Evolutionary conservation across 108 stramenopile genomes (phyloP), one percentile per base, ranked within the genome.

Genomic region (Pseudonitzschia multiseries): DNA sequence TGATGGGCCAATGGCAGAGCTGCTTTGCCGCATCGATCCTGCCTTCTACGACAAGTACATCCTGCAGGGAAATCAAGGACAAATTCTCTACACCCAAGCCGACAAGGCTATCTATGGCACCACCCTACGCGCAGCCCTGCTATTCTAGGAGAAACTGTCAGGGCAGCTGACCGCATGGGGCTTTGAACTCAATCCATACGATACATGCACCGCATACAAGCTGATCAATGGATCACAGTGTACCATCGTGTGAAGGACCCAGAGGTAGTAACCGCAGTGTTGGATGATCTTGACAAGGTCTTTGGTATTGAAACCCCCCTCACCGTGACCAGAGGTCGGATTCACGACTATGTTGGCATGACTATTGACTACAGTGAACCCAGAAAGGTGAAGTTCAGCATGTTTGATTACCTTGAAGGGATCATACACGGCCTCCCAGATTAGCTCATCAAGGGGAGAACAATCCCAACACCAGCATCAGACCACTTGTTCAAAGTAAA

Each of bases 151-250:
- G 56, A 31, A 70, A 13, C 64, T 76, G 15, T 8, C 29, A 2
- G 67, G 44, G 26, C 53, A 43, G 43, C 32, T 83, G 15, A 63
- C 62, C 14, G 70, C 40, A 41, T 60, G 68, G 44, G 87, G 87
- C 0, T 88, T 85, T 46, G 52, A 69, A 26, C 10, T 82, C 8
- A 88, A 88, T 29, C 80, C 82, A 26, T 88, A 83, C 51, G 87
- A 84, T 62, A 74, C 68, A 13, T 88, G 87, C 53, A 75, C 85
- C 10, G 81, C 82, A 20, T 85, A 85, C 61, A 73, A 41, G n/a
- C 68, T 63, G 32, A 48, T 81, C 0, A 66, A 80, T 31, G 78
- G 36, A 6, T 2, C 2, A 36, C 36, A 36, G 6, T 36, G 36
- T 36, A 36, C 36, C 36, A 36, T 36, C 36, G 40, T 40, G 12